These are phyloP conservation scores for Pterocarpus santalinus DNA, from an alignment of 306 rosid species.

Conservation along the genomic window DNA sequence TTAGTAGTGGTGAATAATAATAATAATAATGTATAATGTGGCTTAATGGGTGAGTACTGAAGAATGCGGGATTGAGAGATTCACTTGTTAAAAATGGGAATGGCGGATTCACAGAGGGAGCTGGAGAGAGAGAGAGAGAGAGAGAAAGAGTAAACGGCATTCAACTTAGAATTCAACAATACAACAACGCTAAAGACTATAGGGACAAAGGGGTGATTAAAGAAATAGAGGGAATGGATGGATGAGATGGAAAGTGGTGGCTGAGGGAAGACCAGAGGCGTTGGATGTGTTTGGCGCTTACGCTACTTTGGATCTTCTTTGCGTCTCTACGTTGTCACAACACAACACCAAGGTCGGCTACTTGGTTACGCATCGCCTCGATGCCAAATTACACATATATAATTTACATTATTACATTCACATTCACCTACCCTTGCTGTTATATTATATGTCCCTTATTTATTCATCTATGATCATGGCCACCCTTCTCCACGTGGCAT, in stretches of 20 bases:
- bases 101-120: conserved; percentile 29
- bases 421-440: too few relatives aligned
- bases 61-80: conserved; percentile 37
- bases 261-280: conserved; percentile 39
- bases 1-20: not conserved
- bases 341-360: conserved; percentile 69
- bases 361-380: conserved; percentile 57
- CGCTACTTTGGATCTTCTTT: conserved; percentile 88
- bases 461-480: not conserved
- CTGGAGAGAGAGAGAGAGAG: conserved; percentile 28
- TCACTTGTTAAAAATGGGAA: not conserved
- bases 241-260: conserved; percentile 69
- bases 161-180: conserved; percentile 65
- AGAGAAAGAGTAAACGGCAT: conserved; percentile 59
- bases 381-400: not conserved
- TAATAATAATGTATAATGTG: conserved; percentile 32
- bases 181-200: conserved; percentile 54
- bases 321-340: conserved; percentile 75
- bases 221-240: conserved; percentile 54
- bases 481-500: conserved; percentile 37
- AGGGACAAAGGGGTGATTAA: conserved; percentile 55
- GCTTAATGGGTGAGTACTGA: conserved; percentile 29
- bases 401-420: too few relatives aligned
- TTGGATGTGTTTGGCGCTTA: conserved; percentile 75
- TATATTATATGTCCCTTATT: too few relatives aligned